phyloP scores from a whole-genome alignment of 1,284 basidiomycete genomes.

The Fomes fomentarius region DNA sequence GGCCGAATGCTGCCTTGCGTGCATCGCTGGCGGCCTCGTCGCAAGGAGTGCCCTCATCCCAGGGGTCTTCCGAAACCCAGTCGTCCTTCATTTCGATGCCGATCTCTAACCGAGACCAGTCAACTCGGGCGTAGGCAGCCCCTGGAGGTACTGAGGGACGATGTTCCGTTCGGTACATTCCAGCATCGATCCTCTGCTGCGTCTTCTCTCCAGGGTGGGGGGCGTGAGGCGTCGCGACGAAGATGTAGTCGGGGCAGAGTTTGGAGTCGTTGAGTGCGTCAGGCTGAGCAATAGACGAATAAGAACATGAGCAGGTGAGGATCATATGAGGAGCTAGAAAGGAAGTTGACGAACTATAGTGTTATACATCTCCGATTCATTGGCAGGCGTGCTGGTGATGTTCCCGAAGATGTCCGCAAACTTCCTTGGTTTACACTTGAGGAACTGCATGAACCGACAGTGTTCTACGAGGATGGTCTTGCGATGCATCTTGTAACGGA shows the following conservation, averaged over 20 bases:
- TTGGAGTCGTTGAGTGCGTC: not conserved
- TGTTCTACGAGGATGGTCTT: not conserved
- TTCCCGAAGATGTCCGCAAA: not conserved
- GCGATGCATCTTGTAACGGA: constrained; percentile 3
- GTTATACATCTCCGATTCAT: constrained; percentile 1
- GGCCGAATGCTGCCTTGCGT: constrained; percentile 1
- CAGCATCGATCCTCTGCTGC: constrained; percentile 1
- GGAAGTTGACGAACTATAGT: not conserved
- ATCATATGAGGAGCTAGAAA: not conserved
- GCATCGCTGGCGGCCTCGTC: not conserved
- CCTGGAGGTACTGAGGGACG: too few relatives aligned
- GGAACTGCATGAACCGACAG: not conserved
- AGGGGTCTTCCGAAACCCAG: not conserved
- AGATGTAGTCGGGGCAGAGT: not conserved
- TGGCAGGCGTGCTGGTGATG: not conserved
- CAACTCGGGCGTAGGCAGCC: too few relatives aligned
- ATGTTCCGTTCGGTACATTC: too few relatives aligned
- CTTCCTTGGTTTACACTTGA: not conserved
- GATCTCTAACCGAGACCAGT: too few relatives aligned
- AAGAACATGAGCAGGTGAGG: too few relatives aligned
- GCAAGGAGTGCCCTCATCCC: not conserved
- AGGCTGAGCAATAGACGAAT: not conserved
- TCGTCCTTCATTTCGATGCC: too few relatives aligned
- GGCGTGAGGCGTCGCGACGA: constrained; percentile 2
- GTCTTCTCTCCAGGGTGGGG: not conserved